Conservation (phyloP, 495 filamentous ascomycete species). For the Cercophora scortea region DNA sequence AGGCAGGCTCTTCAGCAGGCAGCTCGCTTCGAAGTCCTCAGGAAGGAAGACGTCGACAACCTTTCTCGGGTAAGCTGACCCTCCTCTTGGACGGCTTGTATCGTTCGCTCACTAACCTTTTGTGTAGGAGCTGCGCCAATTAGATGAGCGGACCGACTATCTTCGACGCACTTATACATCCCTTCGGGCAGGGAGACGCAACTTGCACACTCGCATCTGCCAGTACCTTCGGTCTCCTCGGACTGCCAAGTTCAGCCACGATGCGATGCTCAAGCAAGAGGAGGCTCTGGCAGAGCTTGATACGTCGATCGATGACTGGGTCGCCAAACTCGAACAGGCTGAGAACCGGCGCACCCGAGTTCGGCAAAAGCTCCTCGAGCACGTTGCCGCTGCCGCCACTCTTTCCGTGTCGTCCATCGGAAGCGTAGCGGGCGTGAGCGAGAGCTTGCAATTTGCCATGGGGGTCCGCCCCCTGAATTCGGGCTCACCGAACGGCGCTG, state of each 20-base stretch:
- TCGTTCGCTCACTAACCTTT: constrained; percentile 10
- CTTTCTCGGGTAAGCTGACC: constrained; percentile 47
- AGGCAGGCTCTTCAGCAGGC: constrained; percentile 58
- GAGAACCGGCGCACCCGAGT: constrained; percentile 63
- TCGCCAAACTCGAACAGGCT: constrained; percentile 62
- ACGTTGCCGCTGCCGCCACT: constrained; percentile 54
- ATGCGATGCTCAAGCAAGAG: constrained; percentile 65
- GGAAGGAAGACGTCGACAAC: constrained; percentile 55
- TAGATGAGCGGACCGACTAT: constrained; percentile 68
- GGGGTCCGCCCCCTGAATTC: constrained; percentile 21
- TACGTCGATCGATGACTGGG: constrained; percentile 67
- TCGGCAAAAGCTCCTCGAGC: constrained; percentile 69
- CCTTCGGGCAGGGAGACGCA: constrained; percentile 58
- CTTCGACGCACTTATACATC: constrained; percentile 60
- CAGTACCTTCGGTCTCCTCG: constrained; percentile 57
- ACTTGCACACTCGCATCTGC: constrained; percentile 61
- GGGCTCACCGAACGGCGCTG: constrained; percentile 18
- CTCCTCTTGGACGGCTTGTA: not conserved
- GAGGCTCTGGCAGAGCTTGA: constrained; percentile 66
- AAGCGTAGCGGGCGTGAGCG: constrained; percentile 26
- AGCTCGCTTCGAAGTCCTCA: constrained; percentile 59
- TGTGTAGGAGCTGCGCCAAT: constrained; percentile 51
- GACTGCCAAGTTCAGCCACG: constrained; percentile 55
- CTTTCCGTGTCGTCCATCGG: constrained; percentile 22
- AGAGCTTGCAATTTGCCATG: constrained; percentile 33